Evolutionary conservation across 2,329 filamentous ascomycete species (phyloP).

Genomic region (Verticillium zaregamsianum): DNA sequence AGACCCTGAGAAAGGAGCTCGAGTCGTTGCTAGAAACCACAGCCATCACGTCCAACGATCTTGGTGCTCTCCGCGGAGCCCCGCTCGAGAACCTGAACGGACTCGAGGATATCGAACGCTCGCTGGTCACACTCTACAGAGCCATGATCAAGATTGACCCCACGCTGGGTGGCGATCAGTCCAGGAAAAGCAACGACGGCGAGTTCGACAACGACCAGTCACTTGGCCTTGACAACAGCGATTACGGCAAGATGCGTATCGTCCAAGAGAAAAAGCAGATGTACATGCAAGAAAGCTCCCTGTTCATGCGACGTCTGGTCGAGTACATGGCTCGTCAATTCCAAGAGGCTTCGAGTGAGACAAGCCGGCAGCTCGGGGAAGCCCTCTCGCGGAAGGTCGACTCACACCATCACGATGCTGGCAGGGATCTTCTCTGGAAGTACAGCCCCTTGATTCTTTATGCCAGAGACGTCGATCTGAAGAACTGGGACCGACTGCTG

Average conservation of each 20-base stretch:
- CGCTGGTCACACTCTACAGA: constrained; percentile 79
- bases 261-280: constrained; percentile 92
- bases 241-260: constrained; percentile 86
- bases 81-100: constrained; percentile 69
- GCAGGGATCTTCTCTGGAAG: constrained; percentile 75
- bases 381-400: constrained; percentile 65
- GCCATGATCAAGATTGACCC: constrained; percentile 94
- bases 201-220: constrained; percentile 38
- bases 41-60: constrained; percentile 73
- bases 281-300: constrained; percentile 70
- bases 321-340: constrained; percentile 82
- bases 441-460: constrained; percentile 87
- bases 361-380: constrained; percentile 59
- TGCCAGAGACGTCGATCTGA: constrained; percentile 74
- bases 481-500: constrained; percentile 77
- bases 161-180: constrained; percentile 55
- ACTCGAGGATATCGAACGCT: constrained; percentile 71
- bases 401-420: constrained; percentile 63
- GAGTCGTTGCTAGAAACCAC: constrained; percentile 87
- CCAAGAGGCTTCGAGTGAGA: constrained; percentile 67
- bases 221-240: constrained; percentile 44
- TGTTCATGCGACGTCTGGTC: constrained; percentile 75
- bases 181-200: constrained; percentile 43
- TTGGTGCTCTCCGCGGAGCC: constrained; percentile 69
- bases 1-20: constrained; percentile 84